Evolutionary conservation across 352 stramenopile genomes (phyloP).

Genomic region (Globisporangium sylvaticum): DNA sequence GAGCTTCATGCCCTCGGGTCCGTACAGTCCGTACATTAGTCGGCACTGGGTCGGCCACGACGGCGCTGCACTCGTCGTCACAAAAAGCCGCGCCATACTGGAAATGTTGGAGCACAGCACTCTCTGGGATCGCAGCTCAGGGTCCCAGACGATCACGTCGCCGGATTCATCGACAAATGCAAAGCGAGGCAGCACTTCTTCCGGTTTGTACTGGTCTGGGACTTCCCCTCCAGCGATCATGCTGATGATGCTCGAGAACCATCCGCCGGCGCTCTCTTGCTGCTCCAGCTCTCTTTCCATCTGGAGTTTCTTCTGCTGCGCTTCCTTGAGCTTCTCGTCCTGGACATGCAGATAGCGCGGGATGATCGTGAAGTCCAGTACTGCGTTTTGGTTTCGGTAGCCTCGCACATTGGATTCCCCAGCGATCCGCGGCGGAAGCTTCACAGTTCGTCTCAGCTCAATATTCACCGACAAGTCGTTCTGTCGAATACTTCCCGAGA

Average conservation of each 20-base stretch:
- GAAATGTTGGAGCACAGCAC: slow-evolving; percentile 68
- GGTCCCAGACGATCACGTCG: slow-evolving; percentile 76
- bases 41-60: slow-evolving; percentile 61
- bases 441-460: slow-evolving; percentile 40
- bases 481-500: slow-evolving; percentile 38
- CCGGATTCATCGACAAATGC: slow-evolving; percentile 46
- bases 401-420: slow-evolving; percentile 5
- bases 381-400: slow-evolving; percentile 6
- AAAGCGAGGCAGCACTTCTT: slow-evolving; percentile 68
- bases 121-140: slow-evolving; percentile 60
- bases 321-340: slow-evolving; percentile 29
- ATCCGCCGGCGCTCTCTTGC: slow-evolving; percentile 38
- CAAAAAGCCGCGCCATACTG: slow-evolving; percentile 50
- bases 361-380: slow-evolving; percentile 49
- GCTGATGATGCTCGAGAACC: slow-evolving; percentile 59
- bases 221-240: slow-evolving; percentile 61
- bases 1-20: slow-evolving; percentile 62
- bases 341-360: slow-evolving; percentile 57
- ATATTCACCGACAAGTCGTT: slow-evolving; percentile 38
- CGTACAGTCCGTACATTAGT: slow-evolving; percentile 70
- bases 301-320: slow-evolving; percentile 30
- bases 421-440: slow-evolving; percentile 36
- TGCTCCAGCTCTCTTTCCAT: slow-evolving; percentile 38
- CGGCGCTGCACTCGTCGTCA: slow-evolving; percentile 32
- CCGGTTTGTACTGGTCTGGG: slow-evolving; percentile 62